Evolutionary conservation across 2,329 filamentous ascomycete genomes (phyloP).

Genomic region (Parascedosporium putredinis): DNA sequence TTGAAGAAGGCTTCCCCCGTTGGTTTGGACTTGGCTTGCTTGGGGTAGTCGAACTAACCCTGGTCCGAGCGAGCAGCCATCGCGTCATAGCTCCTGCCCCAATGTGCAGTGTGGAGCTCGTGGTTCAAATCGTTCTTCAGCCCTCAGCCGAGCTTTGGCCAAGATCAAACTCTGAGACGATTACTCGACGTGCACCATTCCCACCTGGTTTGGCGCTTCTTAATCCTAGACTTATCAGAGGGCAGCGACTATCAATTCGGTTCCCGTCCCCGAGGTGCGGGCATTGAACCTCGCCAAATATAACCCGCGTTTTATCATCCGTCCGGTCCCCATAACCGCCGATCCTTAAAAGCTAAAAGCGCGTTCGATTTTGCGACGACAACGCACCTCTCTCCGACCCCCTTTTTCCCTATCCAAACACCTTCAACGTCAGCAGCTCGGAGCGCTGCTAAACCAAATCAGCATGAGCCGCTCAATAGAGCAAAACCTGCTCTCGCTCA

Average conservation of each 20-base stretch:
- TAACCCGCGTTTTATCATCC: not conserved
- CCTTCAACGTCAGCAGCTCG: not conserved
- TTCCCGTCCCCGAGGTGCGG: too few relatives aligned
- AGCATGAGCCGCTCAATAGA: slow-evolving; percentile 66
- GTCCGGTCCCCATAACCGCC: not conserved
- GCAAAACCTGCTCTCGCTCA: slow-evolving; percentile 59
- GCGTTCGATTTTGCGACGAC: not conserved
- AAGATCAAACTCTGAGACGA: too few relatives aligned
- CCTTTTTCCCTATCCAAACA: not conserved
- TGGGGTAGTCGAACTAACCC: too few relatives aligned
- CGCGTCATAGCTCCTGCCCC: not conserved
- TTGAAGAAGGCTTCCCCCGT: too few relatives aligned
- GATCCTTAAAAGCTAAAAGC: not conserved
- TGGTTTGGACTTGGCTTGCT: too few relatives aligned
- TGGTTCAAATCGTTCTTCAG: too few relatives aligned
- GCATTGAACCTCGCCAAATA: not conserved
- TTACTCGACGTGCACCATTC: too few relatives aligned
- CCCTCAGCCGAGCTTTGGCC: too few relatives aligned
- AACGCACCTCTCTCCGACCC: too few relatives aligned
- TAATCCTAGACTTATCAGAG: not conserved
- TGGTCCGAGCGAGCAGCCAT: not conserved
- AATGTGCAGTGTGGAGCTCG: too few relatives aligned
- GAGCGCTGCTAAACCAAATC: not conserved
- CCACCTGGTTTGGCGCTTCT: too few relatives aligned
- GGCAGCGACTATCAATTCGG: not conserved